Evolutionary conservation across 2,329 filamentous ascomycete species (phyloP).

Genomic region (Podosphaera xanthii): DNA sequence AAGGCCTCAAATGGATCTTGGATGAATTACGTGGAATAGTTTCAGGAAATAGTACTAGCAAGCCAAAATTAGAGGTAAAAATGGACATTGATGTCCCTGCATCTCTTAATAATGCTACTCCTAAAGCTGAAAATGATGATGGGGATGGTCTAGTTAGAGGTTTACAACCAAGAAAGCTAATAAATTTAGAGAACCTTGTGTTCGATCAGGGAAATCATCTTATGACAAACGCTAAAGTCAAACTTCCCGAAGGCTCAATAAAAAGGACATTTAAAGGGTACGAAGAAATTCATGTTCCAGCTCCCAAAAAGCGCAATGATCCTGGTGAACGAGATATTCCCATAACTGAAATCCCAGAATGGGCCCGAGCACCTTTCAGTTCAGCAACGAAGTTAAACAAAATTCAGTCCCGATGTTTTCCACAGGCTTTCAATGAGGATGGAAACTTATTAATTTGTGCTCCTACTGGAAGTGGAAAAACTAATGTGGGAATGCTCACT

Average conservation of each 20-base stretch:
- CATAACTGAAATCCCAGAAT: slow-evolving; percentile 73
- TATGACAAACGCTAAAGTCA: slow-evolving; percentile 97
- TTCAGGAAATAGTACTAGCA: slow-evolving; percentile 29
- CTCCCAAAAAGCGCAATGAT: slow-evolving; percentile 70
- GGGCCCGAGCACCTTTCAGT: slow-evolving; percentile 72
- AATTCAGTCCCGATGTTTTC: slow-evolving; percentile 85
- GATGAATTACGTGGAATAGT: slow-evolving; percentile 66
- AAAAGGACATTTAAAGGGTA: slow-evolving; percentile 95
- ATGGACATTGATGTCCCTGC: slow-evolving; percentile 73
- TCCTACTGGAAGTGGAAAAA: slow-evolving; percentile 92
- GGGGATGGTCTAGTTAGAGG: slow-evolving; percentile 58
- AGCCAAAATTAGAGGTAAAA: slow-evolving; percentile 63
- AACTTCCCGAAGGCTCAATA: slow-evolving; percentile 78
- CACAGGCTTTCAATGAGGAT: slow-evolving; percentile 76
- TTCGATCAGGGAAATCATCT: slow-evolving; percentile 97
- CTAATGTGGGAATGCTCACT: slow-evolving; percentile 92
- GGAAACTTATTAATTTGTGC: slow-evolving; percentile 97
- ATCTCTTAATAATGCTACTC: slow-evolving; percentile 28
- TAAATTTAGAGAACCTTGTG: slow-evolving; percentile 87
- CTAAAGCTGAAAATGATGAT: slow-evolving; percentile 26
- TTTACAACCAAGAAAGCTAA: slow-evolving; percentile 62
- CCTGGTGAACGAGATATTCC: slow-evolving; percentile 62
- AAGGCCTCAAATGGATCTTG: slow-evolving; percentile 66
- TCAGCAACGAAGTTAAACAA: slow-evolving; percentile 74
- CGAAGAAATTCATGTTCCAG: slow-evolving; percentile 91